A percentile compares a stretch with the other conserved stretches of the same genome.
Conservation (phyloP, 2,329 filamentous ascomycete genomes). For the Blastomyces emzantsi region DNA sequence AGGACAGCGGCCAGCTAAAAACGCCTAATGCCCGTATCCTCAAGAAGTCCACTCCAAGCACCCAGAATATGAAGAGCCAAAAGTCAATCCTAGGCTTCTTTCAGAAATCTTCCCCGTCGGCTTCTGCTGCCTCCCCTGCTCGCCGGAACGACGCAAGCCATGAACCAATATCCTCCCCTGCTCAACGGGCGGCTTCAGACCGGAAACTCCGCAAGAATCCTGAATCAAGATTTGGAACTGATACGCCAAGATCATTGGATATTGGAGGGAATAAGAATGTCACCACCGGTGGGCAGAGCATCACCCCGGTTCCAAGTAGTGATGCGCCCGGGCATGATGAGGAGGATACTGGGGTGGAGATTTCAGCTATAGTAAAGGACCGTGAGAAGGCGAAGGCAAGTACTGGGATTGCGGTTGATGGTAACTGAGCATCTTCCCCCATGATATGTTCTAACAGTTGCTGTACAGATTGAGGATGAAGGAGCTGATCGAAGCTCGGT, state of each 20-base stretch:
- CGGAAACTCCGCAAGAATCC: slow-evolving; percentile 9
- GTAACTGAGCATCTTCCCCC: slow-evolving; percentile 38
- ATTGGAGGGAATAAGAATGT: slow-evolving; percentile 41
- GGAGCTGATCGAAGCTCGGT: slow-evolving; percentile 42
- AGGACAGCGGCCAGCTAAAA: slow-evolving; percentile 6
- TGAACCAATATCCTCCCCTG: slow-evolving; percentile 12
- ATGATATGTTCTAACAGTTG: slow-evolving; percentile 36
- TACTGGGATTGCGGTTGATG: slow-evolving; percentile 46
- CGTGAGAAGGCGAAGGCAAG: slow-evolving; percentile 25
- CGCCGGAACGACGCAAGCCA: slow-evolving; percentile 16
- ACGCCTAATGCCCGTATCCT: slow-evolving; percentile 11
- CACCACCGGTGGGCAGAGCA: slow-evolving; percentile 35
- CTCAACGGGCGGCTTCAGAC: slow-evolving; percentile 5
- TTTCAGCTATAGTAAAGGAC: slow-evolving; percentile 16
- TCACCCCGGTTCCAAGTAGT: slow-evolving; percentile 74
- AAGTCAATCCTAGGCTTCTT: slow-evolving; percentile 74
- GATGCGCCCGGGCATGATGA: slow-evolving; percentile 62
- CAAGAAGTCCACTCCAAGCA: slow-evolving; percentile 29
- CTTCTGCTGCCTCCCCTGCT: slow-evolving; percentile 24
- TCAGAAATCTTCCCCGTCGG: slow-evolving; percentile 48
- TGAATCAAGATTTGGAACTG: slow-evolving; percentile 12
- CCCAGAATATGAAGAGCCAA: slow-evolving; percentile 50
- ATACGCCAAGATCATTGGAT: slow-evolving; percentile 33
- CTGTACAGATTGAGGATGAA: slow-evolving; percentile 35
- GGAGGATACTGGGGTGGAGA: slow-evolving; percentile 40